phyloP scores from a whole-genome alignment of 1,284 basidiomycete species.

The Pseudozyma flocculosa region DNA sequence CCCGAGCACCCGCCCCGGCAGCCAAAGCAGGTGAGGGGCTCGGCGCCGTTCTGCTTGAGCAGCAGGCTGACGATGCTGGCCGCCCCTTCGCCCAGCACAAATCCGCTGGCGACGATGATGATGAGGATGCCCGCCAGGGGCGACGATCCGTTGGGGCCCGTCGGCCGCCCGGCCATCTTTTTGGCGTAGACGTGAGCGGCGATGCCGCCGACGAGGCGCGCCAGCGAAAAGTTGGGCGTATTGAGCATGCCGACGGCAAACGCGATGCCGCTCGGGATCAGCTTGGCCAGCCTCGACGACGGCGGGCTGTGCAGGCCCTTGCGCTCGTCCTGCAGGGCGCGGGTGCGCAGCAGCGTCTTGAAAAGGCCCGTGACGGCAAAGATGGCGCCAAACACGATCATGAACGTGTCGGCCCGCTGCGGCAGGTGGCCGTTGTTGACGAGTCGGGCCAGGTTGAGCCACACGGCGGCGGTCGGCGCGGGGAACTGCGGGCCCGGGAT shows the following conservation, averaged over 20 bases:
- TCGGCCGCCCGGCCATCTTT: constrained; percentile 1
- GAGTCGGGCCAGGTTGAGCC: constrained; percentile 81
- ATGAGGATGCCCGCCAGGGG: constrained; percentile 66
- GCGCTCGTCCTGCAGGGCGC: constrained; percentile 12
- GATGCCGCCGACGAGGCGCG: constrained; percentile 82
- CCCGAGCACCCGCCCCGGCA: constrained; percentile 73
- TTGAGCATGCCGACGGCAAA: constrained; percentile 77
- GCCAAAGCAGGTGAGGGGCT: constrained; percentile 75
- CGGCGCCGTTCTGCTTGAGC: constrained; percentile 72
- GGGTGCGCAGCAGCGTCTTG: constrained; percentile 66
- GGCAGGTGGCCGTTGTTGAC: constrained; percentile 80
- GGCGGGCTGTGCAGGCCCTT: background rate
- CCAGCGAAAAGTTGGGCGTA: constrained; percentile 90
- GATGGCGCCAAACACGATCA: constrained; percentile 71
- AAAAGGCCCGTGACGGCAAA: constrained; percentile 58
- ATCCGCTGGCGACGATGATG: constrained; percentile 88
- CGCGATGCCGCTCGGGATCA: constrained; percentile 49
- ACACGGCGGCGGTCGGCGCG: constrained; percentile 82
- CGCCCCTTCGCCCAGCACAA: constrained; percentile 89
- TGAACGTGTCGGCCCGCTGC: constrained; percentile 73
- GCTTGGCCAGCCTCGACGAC: constrained; percentile 18
- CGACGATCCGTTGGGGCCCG: too few relatives aligned
- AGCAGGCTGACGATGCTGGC: constrained; percentile 78
- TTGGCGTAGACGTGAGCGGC: constrained; percentile 65
- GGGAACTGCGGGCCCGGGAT: constrained; percentile 81